phyloP scores from a whole-genome alignment of 371 early-diverging fungal genomes.

The Catenaria anguillulae region DNA sequence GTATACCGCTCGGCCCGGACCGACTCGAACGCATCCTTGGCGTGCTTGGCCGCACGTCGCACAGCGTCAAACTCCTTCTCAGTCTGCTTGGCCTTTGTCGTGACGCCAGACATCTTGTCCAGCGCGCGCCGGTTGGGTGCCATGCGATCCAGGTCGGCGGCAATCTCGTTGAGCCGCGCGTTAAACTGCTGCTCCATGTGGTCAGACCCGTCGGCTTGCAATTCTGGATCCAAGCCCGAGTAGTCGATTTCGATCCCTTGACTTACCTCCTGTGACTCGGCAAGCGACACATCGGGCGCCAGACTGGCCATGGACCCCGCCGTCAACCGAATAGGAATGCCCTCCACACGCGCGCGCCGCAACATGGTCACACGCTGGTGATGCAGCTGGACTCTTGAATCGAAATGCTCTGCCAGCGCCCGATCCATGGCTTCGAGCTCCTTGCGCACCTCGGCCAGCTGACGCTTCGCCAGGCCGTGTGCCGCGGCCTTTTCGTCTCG shows the following conservation, averaged over 20 bases:
- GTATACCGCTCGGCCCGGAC: slow-evolving; percentile 73
- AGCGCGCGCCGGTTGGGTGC: slow-evolving; percentile 78
- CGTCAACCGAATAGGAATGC: slow-evolving; percentile 64
- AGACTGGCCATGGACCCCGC: slow-evolving; percentile 52
- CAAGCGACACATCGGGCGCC: slow-evolving; percentile 21
- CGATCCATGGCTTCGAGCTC: slow-evolving; percentile 22
- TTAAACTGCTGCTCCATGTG: slow-evolving; percentile 50
- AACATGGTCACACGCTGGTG: slow-evolving; percentile 64
- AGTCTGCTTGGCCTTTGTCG: slow-evolving; percentile 54
- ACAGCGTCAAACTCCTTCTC: slow-evolving; percentile 68
- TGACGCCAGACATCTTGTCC: slow-evolving; percentile 65
- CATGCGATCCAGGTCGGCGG: slow-evolving; percentile 63
- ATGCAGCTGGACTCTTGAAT: slow-evolving; percentile 52
- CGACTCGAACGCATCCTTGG: slow-evolving; percentile 59
- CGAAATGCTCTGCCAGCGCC: slow-evolving; percentile 44
- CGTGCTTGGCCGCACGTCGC: slow-evolving; percentile 54
- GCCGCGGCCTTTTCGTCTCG: no score
- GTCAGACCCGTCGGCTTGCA: slow-evolving; percentile 12
- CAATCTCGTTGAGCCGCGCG: slow-evolving; percentile 44
- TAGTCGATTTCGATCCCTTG: not conserved
- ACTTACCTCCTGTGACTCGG: slow-evolving; percentile 32
- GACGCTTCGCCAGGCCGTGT: not conserved
- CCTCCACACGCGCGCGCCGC: slow-evolving; percentile 78
- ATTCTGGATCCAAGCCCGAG: not conserved
- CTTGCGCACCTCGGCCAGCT: not conserved